Evolutionary conservation across 2,329 filamentous ascomycete species (phyloP), one percentile per base, ranked within the genome.

Genomic region (Verticillium nonalfalfae): DNA sequence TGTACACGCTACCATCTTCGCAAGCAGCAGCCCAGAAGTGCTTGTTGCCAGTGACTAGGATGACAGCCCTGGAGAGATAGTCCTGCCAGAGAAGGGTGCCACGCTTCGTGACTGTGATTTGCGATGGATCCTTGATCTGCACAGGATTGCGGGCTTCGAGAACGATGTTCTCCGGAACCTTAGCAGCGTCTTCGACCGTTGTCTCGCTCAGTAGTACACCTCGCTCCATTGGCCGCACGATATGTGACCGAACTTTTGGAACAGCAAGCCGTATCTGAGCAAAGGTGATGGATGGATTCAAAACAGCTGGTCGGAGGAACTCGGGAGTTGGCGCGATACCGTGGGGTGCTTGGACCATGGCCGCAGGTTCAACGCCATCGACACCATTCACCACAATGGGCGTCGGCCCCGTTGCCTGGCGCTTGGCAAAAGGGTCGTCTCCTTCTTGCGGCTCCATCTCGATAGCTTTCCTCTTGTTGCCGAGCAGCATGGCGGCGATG

Each of bases 1-100:
- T 85, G 71, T 97, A 91, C 7, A 99, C 73, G 18, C 88, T 91
- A 15, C 93, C 95, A 70, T 98, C 95, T 73, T 99, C 95, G 69
- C 93, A 97, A 10, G 90, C 93, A 15, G 90, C 94, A 0, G 91
- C 90, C 90, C 95, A 99, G 71, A 98, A 93, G 67, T 90, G 87
- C 68, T 89, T 88, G 73, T 93, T 98, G 2, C 93, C 96, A 0
- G 94, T 95, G 1, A 96, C 88, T 1, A 98, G 82, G n/a, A 99
- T 84, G 31, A 97, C 90, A 6, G 92, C 87, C 62, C 89, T 85
- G 0, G 94, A 93, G 14, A 99, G 78, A 69, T 91, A 99, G 71
- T 99, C 96, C 70, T 97, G 91, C 95, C 96, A 99, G 3, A 98
- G 75, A 1, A 90, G 80, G 61, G 88, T 86, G 4, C 92, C 92